Evolutionary conservation across 2,329 filamentous ascomycete species (phyloP), one percentile per base, ranked within the genome.

Genomic region (Phoma sp.): DNA sequence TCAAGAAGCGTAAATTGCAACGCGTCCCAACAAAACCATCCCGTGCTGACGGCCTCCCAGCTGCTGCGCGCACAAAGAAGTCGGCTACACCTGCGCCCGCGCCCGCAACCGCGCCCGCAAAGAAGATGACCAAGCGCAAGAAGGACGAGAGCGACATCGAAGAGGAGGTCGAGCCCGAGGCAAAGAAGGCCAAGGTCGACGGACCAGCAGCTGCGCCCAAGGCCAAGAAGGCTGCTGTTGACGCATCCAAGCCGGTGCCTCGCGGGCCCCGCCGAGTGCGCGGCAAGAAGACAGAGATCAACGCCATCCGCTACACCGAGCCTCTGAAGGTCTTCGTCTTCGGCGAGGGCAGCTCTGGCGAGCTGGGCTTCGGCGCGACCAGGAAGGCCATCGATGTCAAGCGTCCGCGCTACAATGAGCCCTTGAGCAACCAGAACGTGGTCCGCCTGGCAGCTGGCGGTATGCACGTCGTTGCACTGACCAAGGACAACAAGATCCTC

Each of bases 391-490:
- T 89, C 61, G 88, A 92, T 62, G 88, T 91, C 63, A 89, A 88
- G 78, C 85, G 88, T 27, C 91, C 91, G 14, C 87, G 89, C 47
- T 77, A 89, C 55, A 91, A 91, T 69, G 77, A 81, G 42, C 78
- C 82, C 53, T 79, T 91, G 36, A 75, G 78, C 56, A 77, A 78
- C 33, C 82, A 87, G 48, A 84, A 86, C 40, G 85, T 95, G 32
- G 89, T 95, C 2, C 86, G 90, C 73, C 76, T 96, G 52, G 86
- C 89, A 45, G 86, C 88, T 56, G 91, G 91, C 57, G 90, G 90
- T 52, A 93, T 96, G 90, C 91, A 96, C 75, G 86, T 83, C 47
- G 80, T 89, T 58, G 90, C 88, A 3, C 78, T 95, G 47, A 93
- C 91, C 44, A 83, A 87, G 62, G 88, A 93, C 73, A 91, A 92